These are phyloP conservation scores for Pseudophaeomoniella oleicola DNA, from an alignment of 2,329 filamentous ascomycete species.

Conservation along the genomic window DNA sequence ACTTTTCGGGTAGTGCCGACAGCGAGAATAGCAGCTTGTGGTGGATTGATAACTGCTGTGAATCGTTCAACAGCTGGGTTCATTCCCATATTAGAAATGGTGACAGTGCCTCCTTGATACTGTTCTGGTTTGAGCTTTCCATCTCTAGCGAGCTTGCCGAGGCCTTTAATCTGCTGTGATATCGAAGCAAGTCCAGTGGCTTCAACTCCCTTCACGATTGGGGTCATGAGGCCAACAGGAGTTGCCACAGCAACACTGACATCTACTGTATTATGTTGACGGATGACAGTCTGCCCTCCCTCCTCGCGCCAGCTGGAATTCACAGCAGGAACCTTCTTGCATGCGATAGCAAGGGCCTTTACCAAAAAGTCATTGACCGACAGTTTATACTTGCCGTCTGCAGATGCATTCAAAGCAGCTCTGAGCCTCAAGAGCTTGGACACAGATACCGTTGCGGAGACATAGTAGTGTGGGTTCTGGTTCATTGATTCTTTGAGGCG, in stretches of 20 bases:
- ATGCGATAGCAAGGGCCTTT: conserved; percentile 82
- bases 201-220: conserved; percentile 84
- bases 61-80: conserved; percentile 92
- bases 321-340: conserved; percentile 84
- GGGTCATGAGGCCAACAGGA: conserved; percentile 86
- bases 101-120: conserved; percentile 97
- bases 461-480: conserved; percentile 97
- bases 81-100: conserved; percentile 99
- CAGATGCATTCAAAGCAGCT: conserved; percentile 73
- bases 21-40: conserved; percentile 87
- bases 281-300: conserved; percentile 64
- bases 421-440: conserved; percentile 91
- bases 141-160: conserved; percentile 89
- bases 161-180: conserved; percentile 81
- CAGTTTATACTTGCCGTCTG: conserved; percentile 93
- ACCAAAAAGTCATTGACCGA: conserved; percentile 99
- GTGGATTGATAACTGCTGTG: conserved; percentile 97
- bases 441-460: conserved; percentile 80
- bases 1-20: conserved; percentile 95
- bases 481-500: conserved; percentile 79
- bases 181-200: conserved; percentile 77
- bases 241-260: conserved; percentile 93
- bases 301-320: conserved; percentile 86
- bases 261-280: conserved; percentile 84
- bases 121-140: conserved; percentile 99